A percentile compares a stretch with the other conserved stretches of the same genome.
These are phyloP conservation scores for Hordeum pubiflorum DNA, from an alignment of 202 grass and related monocot genomes.

Conservation along the genomic window DNA sequence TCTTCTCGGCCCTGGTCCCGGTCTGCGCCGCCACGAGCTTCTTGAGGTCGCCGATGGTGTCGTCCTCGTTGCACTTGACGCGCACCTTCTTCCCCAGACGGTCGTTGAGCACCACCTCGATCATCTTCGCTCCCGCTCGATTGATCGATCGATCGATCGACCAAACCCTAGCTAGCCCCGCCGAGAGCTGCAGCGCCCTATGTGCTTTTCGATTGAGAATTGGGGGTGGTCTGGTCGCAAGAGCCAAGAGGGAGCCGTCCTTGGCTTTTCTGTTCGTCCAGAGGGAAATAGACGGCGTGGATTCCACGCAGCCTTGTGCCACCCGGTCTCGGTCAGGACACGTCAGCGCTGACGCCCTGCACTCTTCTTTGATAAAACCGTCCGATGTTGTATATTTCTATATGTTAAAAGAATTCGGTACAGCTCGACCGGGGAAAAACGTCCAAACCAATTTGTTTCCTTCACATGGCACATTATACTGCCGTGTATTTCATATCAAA, in stretches of 20 bases:
- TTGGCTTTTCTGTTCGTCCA: background rate
- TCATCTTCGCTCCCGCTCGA: constrained; percentile 41
- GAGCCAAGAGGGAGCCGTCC: background rate
- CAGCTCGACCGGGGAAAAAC: background rate
- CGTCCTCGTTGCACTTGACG: constrained; percentile 98
- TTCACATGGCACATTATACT: background rate
- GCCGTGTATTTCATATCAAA: too few relatives aligned
- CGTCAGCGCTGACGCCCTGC: background rate
- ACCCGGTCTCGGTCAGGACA: background rate
- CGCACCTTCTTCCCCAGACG: constrained; percentile 97
- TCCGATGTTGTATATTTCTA: background rate
- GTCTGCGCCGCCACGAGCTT: constrained; percentile 97
- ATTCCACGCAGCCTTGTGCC: background rate
- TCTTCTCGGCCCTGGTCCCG: constrained; percentile 86
- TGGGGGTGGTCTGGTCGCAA: background rate
- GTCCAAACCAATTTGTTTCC: background rate
- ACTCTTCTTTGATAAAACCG: background rate
- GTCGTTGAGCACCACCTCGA: constrained; percentile 97
- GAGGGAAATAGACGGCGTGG: background rate
- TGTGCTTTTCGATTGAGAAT: background rate
- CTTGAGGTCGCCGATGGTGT: constrained; percentile 99
- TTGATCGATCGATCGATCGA: background rate
- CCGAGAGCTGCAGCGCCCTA: background rate
- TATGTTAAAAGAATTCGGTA: too few relatives aligned
- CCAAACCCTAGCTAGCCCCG: constrained; percentile 1